phyloP scores from a whole-genome alignment of 2,329 filamentous ascomycete species.

The Teratosphaeria zuluensis region DNA sequence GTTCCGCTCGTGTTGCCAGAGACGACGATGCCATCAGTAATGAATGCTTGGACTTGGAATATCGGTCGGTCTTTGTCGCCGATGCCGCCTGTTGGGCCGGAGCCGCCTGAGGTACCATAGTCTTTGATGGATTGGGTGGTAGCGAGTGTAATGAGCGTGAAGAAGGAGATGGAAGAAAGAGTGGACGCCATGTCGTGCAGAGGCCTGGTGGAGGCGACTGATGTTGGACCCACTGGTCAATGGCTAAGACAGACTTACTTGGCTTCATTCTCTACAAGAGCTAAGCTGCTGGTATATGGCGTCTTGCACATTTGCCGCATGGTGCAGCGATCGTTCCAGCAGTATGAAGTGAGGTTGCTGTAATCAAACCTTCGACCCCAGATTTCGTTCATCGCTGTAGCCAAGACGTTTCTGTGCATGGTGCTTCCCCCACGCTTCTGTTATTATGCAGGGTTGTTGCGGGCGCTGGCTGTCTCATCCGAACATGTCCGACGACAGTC shows the following conservation, averaged over 20 bases:
- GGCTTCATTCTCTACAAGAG: no score
- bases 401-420: background rate
- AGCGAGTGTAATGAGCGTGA: background rate
- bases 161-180: background rate
- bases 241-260: background rate
- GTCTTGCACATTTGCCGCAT: background rate
- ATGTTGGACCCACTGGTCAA: background rate
- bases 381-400: background rate
- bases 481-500: no score
- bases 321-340: background rate
- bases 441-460: no score
- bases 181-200: background rate
- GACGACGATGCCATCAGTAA: constrained; percentile 16
- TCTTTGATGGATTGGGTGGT: constrained; percentile 6
- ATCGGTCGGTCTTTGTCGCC: constrained; percentile 14
- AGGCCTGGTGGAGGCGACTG: background rate
- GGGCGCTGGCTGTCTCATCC: no score
- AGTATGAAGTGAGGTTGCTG: background rate
- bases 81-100: constrained; percentile 11
- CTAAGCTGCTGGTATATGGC: no score
- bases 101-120: constrained; percentile 11
- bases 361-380: background rate
- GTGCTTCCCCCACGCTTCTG: background rate
- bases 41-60: constrained; percentile 9
- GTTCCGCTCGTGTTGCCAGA: constrained; percentile 7